Base-by-base conservation (phyloP, 1,284 basidiomycete genomes). In the Ganoderma boninense region DNA sequence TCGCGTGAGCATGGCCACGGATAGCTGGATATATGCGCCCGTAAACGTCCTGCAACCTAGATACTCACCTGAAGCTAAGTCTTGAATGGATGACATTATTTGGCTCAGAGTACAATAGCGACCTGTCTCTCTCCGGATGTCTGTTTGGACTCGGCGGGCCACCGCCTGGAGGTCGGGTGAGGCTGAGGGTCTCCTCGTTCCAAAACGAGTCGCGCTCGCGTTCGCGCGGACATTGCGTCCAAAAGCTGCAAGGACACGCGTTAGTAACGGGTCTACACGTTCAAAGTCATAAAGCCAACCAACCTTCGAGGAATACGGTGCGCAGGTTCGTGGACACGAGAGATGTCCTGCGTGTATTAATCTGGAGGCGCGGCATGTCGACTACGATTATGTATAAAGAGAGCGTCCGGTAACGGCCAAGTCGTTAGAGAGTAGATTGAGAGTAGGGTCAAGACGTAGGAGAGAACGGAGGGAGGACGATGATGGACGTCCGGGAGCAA, bases 291-390 rank as follows among this genome's bases (percentile, higher is more conserved):
- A n/a, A n/a, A n/a, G n/a, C n/a, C n/a, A n/a, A n/a, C n/a, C n/a
- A n/a, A n/a, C n/a, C 70, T 64, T 74, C 69, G 1, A 74, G 64
- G 42, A 74, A 74, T 14, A 18, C 56, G 46, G 40, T 62, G 16
- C 73, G 70, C 20, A 69, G 11, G 13, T 62, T 44, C 1, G 70
- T 74, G n/a, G 65, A 64, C 42, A 74, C 59, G 32, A 74, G 70
- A 1, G 73, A 67, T 4, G 49, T 44, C 26, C 73, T 68, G 10
- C 64, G 66, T 5, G 68, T 35, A 38, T 38, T 38, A 35, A 44
- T 5, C 42, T 71, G 73, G 29, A 74, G 73, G 54, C 73, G 73
- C 61, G 73, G 73, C 73, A 74, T 74, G 38, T 7, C 13, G 46
- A 64, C 14, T 18, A 64, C 32, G 44, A 60, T 40, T n/a, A n/a